Evolutionary conservation across 2,329 filamentous ascomycete species (phyloP), one percentile per base, ranked within the genome.

Genomic region (Pezizomycotina sp.): DNA sequence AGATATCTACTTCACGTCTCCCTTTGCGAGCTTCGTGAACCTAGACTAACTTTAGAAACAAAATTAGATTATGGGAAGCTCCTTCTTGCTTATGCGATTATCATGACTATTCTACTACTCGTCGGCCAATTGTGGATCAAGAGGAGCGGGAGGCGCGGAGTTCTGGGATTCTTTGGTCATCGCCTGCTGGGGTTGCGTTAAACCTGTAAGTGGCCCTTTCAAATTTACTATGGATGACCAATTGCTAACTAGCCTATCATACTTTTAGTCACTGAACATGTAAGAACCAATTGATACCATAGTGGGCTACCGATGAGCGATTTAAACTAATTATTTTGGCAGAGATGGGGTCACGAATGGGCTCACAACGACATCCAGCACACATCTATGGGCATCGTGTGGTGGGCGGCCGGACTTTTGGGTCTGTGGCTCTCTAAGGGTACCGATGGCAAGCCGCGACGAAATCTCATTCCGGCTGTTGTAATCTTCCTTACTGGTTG

Each of bases 321-420:
- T 16, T 24, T n/a, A 6, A n/a, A 7, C 7, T 7, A 18, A 16
- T 12, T n/a, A n/a, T n/a, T n/a, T n/a, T n/a, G 19, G 28, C 16
- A 40, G 55, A 72, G 78, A 34, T 98, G 89, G 89, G 89, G 89
- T 36, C 66, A 66, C 1, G 68, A 71, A 0, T 98, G 89, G 89
- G 82, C 78, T 34, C 73, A 71, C 58, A 95, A 93, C 53, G 89
- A 98, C 57, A 72, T 92, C 61, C 86, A 98, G 57, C 89, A 98
- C 58, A 98, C 89, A 0, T 81, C 79, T n/a, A 95, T 98, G 86
- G 89, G 89, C n/a, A 72, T 98, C 45, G 74, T 98, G 33, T 98
- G 89, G 89, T 98, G 86, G 86, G 79, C 74, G 51, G 86, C 89
- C 5, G 89, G 89, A 15, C 62, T 98, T 19, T 69, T 86, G 7